Evolutionary conservation across 768 basidiomycete genomes (phyloP).

Genomic region (Auriscalpium microsporum): DNA sequence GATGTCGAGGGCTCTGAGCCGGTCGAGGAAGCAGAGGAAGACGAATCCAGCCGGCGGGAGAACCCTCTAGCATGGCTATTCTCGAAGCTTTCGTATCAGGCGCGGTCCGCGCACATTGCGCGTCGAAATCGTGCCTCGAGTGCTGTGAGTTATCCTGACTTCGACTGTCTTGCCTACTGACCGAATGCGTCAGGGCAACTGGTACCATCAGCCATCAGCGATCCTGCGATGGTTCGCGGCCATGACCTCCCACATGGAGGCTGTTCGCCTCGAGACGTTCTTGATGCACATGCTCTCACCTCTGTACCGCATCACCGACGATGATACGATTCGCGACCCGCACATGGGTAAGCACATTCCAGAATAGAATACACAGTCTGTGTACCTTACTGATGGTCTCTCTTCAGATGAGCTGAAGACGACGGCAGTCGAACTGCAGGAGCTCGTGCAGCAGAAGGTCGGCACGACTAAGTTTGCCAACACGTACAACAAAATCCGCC

Average conservation of each 20-base stretch:
- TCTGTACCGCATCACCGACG: conserved; percentile 79
- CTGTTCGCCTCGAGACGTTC: conserved; percentile 50
- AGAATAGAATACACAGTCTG: background rate
- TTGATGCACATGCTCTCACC: conserved; percentile 82
- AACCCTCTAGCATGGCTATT: conserved; percentile 86
- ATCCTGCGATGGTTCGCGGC: conserved; percentile 92
- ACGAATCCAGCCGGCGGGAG: conserved; percentile 12
- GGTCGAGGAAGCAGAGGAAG: background rate
- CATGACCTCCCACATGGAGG: conserved; percentile 67
- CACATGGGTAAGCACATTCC: conserved; percentile 56
- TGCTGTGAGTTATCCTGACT: conserved; percentile 29
- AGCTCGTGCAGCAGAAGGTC: conserved; percentile 80
- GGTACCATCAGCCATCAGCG: conserved; percentile 74
- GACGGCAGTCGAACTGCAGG: conserved; percentile 74
- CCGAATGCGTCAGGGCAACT: conserved; percentile 47
- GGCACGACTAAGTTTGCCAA: conserved; percentile 78
- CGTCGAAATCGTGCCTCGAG: conserved; percentile 46
- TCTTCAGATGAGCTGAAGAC: conserved; percentile 72
- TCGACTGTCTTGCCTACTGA: background rate
- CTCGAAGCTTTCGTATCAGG: conserved; percentile 86
- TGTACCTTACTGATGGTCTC: background rate
- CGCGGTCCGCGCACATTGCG: conserved; percentile 64
- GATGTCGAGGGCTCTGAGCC: conserved; percentile 14
- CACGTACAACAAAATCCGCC: conserved; percentile 74
- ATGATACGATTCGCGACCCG: conserved; percentile 71